Base-by-base conservation (phyloP, 169 alveolate genomes). In the Miamiensis avidus region DNA sequence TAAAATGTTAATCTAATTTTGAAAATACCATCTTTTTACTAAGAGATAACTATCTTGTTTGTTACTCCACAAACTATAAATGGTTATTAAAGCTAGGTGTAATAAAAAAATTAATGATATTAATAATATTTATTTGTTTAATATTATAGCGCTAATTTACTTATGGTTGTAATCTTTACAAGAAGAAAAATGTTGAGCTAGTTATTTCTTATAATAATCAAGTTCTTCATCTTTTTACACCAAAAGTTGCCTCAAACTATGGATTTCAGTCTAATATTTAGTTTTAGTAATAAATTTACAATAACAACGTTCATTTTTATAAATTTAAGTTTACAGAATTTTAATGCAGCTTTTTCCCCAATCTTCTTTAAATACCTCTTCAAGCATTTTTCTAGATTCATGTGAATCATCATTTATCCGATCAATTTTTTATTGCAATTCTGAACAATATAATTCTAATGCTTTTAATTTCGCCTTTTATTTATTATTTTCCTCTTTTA, bases 211-310 rank as follows among this genome's bases (percentile, higher is more conserved):
- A 15, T 34, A 30, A 25, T 79, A 65, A n/a, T 79, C 15, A 20
- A 79, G 26, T 64, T 79, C 84, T 11, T 65, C 76, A 64, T 79
- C 84, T 79, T 79, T 79, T 79, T 79, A 79, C 20, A 72, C 27
- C 1, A 79, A 27, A 1, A 79, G 64, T 11, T 34, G n/a, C 64
- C 74, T 34, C n/a, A 79, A 64, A n/a, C 64, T 79, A 28, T 49
- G 30, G 0, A 79, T 49, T 79, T 79, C 84, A 0, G 64, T 30
- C 84, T 79, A 16, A 34, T 0, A 49, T 11, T 11, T 11, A 49
- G 4, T 1, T 15, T 34, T 25, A 4, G 4, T 1, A 25, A 27
- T 49, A 34, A 20, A 34, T 34, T 49, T 6, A 26, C 0, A 26
- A 25, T 0, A 0, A 31, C 0, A 15, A 15, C 31, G 16, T n/a